phyloP scores from a whole-genome alignment of 306 rosid species.

The Dalbergia cochinchinensis region DNA sequence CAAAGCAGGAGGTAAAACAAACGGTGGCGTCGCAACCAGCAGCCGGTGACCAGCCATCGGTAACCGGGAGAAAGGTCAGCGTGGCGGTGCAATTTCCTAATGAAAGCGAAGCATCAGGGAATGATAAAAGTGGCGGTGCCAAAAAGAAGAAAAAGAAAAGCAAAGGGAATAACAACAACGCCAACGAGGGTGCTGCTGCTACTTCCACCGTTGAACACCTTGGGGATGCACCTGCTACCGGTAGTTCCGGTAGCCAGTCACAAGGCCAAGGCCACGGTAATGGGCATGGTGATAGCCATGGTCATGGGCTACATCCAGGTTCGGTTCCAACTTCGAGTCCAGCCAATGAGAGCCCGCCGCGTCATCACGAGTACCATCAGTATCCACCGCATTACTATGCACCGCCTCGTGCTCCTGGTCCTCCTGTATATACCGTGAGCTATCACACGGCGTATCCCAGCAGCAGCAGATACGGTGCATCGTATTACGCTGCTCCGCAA shows the following conservation, averaged over 20 bases:
- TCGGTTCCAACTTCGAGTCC: conserved; percentile 24
- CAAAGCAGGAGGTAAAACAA: conserved; percentile 54
- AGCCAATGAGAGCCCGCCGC: conserved; percentile 59
- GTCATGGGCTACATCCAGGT: conserved; percentile 6
- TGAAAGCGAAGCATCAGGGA: conserved; percentile 43
- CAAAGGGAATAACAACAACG: conserved; percentile 48
- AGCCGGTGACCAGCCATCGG: conserved; percentile 51
- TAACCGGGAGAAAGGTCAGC: conserved; percentile 47
- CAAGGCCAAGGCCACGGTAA: conserved; percentile 24
- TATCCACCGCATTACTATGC: conserved; percentile 52
- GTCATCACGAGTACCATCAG: conserved; percentile 43
- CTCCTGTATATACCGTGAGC: conserved; percentile 56
- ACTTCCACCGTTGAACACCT: conserved; percentile 17
- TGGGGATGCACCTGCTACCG: conserved; percentile 43
- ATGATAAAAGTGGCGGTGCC: conserved; percentile 42
- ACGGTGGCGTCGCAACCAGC: conserved; percentile 42
- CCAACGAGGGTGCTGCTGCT: background rate
- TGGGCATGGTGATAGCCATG: background rate
- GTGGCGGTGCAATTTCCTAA: conserved; percentile 53
- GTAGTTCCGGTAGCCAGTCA: conserved; percentile 48
- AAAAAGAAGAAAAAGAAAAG: conserved; percentile 83
- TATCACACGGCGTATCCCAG: conserved; percentile 62
- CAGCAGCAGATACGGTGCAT: conserved; percentile 48
- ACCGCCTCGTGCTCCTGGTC: conserved; percentile 27
- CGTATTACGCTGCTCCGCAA: conserved; percentile 58